phyloP scores from a whole-genome alignment of 139 green algal genomes.

The Astrephomene gubernaculifera region DNA sequence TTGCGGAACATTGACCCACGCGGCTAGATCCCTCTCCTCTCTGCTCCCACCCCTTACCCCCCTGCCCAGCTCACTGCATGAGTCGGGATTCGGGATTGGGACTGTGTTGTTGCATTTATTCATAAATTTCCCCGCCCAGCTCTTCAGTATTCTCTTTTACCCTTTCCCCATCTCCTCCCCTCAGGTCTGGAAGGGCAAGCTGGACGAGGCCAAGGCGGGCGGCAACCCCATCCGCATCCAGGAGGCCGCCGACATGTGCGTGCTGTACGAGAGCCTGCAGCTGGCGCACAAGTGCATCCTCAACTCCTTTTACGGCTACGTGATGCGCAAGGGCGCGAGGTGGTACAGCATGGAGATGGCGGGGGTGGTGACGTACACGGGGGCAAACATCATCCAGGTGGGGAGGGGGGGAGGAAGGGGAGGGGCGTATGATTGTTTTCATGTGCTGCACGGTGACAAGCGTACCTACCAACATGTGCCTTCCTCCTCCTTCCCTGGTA shows the following conservation, averaged over 20 bases:
- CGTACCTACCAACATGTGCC: too few relatives aligned
- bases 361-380: constrained; percentile 96
- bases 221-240: constrained; percentile 74
- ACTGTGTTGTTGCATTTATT: too few relatives aligned
- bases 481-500: too few relatives aligned
- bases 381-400: constrained; percentile 96
- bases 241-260: constrained; percentile 88
- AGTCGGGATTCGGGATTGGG: too few relatives aligned
- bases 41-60: too few relatives aligned
- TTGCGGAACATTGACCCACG: too few relatives aligned
- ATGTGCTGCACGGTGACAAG: too few relatives aligned
- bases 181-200: constrained; percentile 86
- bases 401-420: neutral
- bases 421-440: too few relatives aligned
- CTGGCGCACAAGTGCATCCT: constrained; percentile 99
- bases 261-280: constrained; percentile 95
- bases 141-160: too few relatives aligned
- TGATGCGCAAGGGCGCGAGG: constrained; percentile 94
- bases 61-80: too few relatives aligned
- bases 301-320: constrained; percentile 90
- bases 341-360: constrained; percentile 99
- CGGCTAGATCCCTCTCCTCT: too few relatives aligned
- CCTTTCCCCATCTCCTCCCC: neutral
- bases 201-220: constrained; percentile 81
- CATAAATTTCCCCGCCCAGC: too few relatives aligned